phyloP scores from a whole-genome alignment of 2,329 filamentous ascomycete genomes.

The Chaetomium globosum region DNA sequence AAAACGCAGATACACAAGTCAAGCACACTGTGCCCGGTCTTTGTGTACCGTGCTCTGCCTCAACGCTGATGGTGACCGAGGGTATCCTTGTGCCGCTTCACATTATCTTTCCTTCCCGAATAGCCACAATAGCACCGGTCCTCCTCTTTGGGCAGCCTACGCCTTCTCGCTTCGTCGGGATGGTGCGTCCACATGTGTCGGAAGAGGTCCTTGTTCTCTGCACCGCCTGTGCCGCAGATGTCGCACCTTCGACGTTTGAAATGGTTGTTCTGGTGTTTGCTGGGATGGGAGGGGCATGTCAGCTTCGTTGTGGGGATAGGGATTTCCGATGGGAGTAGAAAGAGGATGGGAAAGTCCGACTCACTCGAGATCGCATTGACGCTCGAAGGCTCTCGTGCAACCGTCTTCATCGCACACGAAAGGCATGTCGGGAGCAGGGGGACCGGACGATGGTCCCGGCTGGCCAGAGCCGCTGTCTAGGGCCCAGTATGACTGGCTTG shows the following conservation, averaged over 20 bases:
- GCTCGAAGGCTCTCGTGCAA: not conserved
- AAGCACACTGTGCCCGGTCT: not conserved
- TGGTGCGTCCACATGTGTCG: conserved; percentile 33
- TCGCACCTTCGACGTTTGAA: conserved; percentile 14
- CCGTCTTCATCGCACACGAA: not conserved
- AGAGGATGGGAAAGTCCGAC: not conserved
- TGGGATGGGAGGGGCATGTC: not conserved
- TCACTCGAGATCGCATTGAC: conserved; percentile 26
- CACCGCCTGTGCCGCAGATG: conserved; percentile 13
- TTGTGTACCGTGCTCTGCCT: no score
- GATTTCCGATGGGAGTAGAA: no score
- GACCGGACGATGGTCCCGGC: not conserved
- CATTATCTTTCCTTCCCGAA: conserved; percentile 27
- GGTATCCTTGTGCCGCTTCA: conserved; percentile 28
- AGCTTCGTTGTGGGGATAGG: not conserved
- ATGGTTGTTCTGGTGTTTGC: conserved; percentile 33
- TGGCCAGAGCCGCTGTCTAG: not conserved
- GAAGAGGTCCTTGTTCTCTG: conserved; percentile 28
- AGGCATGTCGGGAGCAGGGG: not conserved
- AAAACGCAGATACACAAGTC: not conserved
- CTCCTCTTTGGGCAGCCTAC: conserved; percentile 12
- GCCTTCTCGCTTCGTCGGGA: conserved; percentile 2
- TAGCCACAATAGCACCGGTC: conserved; percentile 24
- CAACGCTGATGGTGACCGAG: not conserved
- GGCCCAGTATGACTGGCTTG: not conserved